Evolutionary conservation across 139 green algal species (phyloP).

Genomic region (Nannochloris sp.): DNA sequence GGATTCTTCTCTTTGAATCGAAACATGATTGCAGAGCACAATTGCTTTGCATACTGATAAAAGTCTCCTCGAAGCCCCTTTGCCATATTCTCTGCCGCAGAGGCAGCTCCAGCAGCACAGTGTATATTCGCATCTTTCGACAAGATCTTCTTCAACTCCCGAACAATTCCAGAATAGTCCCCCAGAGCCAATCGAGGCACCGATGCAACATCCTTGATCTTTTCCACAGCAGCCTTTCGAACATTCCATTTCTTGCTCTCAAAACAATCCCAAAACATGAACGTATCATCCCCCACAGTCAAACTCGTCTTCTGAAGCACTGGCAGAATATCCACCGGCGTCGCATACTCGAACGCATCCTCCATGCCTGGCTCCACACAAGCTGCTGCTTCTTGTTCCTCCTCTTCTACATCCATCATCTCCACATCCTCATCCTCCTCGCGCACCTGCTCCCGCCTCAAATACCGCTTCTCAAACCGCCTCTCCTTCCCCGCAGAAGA

Average conservation of each 20-base stretch:
- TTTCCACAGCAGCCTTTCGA: slow-evolving; percentile 53
- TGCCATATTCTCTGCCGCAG: slow-evolving; percentile 9
- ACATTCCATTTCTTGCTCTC: slow-evolving; percentile 81
- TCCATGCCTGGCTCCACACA: slow-evolving; percentile 6
- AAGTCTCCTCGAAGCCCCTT: slow-evolving; percentile 56
- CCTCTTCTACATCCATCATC: slow-evolving; percentile 20
- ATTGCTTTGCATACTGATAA: slow-evolving; percentile 23
- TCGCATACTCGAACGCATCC: slow-evolving; percentile 74
- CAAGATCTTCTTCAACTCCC: slow-evolving; percentile 74
- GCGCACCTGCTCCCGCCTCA: background rate
- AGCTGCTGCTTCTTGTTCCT: background rate
- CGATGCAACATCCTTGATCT: slow-evolving; percentile 11
- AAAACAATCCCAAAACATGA: slow-evolving; percentile 66
- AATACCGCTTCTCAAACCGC: too few species aligned
- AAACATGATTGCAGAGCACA: slow-evolving; percentile 55
- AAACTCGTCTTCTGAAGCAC: slow-evolving; percentile 25
- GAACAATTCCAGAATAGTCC: slow-evolving; percentile 17
- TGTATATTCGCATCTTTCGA: slow-evolving; percentile 77
- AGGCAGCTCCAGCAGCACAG: slow-evolving; percentile 55
- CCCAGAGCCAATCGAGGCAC: slow-evolving; percentile 21
- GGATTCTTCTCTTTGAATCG: slow-evolving; percentile 88
- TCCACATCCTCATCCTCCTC: slow-evolving; percentile 13
- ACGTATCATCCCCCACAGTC: slow-evolving; percentile 18
- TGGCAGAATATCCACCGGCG: slow-evolving; percentile 50
- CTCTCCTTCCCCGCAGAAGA: slow-evolving; percentile 12